Base-by-base conservation (phyloP, 2,329 filamentous ascomycete species). In the Apiospora marii region DNA sequence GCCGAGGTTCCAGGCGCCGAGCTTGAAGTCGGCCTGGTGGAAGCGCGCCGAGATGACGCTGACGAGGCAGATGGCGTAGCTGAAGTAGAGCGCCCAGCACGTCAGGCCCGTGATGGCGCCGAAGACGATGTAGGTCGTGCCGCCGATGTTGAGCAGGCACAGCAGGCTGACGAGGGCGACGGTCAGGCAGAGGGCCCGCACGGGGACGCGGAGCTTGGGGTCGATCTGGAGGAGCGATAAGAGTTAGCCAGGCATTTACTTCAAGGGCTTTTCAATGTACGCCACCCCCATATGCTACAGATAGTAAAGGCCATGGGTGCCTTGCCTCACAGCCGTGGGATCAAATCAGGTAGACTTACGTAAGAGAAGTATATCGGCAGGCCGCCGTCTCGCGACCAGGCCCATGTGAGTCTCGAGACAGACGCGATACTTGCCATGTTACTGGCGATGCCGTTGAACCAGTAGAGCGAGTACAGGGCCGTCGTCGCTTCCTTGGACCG, bases 21-120 rank as follows among this genome's bases (percentile, higher is more conserved):
- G n/a, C 49, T 67, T n/a, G 22, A 73, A 34, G 22, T 41, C 41
- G 5, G 34, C n/a, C 30, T 34, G 22, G 19, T 71, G 64, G 22
- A 72, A 61, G 12, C 72, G 71, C 12, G 68, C 68, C 34, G 68
- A 67, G 14, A 72, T 37, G 16, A 72, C 46, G 4, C 72, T 71
- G 7, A 43, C 13, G 19, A 73, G 46, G 19, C 72, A 68, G 41
- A 73, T 70, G 68, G 48, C 71, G 48, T 73, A 73, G 61, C 68
- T 70, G 14, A 73, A 49, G 41, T 73, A 73, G 24, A 72, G 51
- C 44, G 64, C 72, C 68, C 72, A 68, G 22, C 67, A 70, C 2
- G 70, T 70, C 16, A 73, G 58, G 12, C 71, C 72, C 22, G 71
- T 72, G 43, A 73, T 70, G 67, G 72, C 72, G n/a, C 69, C 69